Evolutionary conservation across 257 asterid species (phyloP).

Genomic region (Prunella vulgaris): DNA sequence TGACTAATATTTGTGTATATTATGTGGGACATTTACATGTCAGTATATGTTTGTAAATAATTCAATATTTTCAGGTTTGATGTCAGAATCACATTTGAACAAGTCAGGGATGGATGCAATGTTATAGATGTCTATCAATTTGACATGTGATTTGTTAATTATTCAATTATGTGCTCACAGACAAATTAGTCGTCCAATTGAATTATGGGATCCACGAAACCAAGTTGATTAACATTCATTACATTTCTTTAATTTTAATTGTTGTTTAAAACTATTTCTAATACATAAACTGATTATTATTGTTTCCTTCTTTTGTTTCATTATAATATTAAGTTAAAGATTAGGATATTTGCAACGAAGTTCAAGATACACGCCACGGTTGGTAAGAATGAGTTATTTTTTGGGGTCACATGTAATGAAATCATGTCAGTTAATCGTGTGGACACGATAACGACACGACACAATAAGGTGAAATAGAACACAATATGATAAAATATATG

Average conservation of each 20-base stretch:
- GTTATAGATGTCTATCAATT: neutral
- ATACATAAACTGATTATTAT: too few species aligned
- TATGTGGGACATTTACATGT: neutral
- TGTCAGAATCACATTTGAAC: neutral
- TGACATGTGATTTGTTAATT: slow-evolving; percentile 3
- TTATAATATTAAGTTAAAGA: too few species aligned
- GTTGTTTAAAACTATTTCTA: neutral
- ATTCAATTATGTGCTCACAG: neutral
- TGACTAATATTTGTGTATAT: neutral
- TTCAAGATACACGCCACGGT: too few species aligned
- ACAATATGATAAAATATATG: too few species aligned
- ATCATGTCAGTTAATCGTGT: too few species aligned
- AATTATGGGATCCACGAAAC: neutral
- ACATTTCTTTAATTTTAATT: neutral
- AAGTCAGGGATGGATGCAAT: neutral
- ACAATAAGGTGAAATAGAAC: too few species aligned
- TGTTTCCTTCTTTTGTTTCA: too few species aligned
- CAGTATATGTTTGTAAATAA: neutral
- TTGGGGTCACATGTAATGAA: too few species aligned
- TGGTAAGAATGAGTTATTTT: too few species aligned
- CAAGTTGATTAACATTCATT: neutral
- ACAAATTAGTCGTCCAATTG: slow-evolving; percentile 11
- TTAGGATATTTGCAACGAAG: too few species aligned
- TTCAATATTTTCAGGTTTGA: neutral
- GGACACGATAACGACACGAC: too few species aligned